phyloP scores from a whole-genome alignment of 2,329 filamentous ascomycete species.

The Penicillium glabrum region DNA sequence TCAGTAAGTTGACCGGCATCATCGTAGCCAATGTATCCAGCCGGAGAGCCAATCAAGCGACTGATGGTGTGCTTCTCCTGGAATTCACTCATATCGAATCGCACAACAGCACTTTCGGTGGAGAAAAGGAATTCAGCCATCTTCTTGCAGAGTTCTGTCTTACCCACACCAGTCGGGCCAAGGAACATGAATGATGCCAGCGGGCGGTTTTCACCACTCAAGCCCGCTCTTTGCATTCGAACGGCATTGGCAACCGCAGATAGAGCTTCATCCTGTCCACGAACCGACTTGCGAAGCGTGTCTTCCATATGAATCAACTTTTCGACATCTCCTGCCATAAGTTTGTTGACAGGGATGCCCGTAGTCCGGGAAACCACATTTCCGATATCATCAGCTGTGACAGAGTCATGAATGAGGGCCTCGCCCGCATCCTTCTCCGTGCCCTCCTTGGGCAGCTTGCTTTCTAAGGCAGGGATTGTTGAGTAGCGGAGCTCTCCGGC shows the following conservation, averaged over 20 bases:
- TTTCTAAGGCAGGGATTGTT: constrained; percentile 77
- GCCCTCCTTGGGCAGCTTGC: constrained; percentile 75
- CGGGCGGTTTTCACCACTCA: constrained; percentile 88
- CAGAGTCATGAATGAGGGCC: constrained; percentile 82
- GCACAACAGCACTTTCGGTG: constrained; percentile 82
- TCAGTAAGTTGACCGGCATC: constrained; percentile 96
- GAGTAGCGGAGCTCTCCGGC: constrained; percentile 92
- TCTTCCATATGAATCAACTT: constrained; percentile 97
- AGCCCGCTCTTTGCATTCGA: constrained; percentile 85
- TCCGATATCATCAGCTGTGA: constrained; percentile 94
- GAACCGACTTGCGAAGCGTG: constrained; percentile 75
- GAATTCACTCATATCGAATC: constrained; percentile 98
- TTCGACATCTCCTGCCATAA: constrained; percentile 91
- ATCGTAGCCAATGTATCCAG: constrained; percentile 94
- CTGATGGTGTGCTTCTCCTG: constrained; percentile 97
- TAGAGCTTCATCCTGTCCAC: constrained; percentile 92
- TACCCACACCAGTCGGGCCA: constrained; percentile 92
- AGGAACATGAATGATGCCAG: constrained; percentile 97
- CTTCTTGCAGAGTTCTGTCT: constrained; percentile 96
- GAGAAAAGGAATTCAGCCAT: constrained; percentile 91
- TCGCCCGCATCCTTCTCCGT: constrained; percentile 49
- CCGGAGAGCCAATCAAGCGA: constrained; percentile 85
- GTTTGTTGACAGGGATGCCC: constrained; percentile 86
- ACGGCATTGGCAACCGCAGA: constrained; percentile 90
- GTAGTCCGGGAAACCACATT: constrained; percentile 87